Evolutionary conservation across 805 yeast genomes (phyloP).

Genomic region (Metschnikowia dekortorum): DNA sequence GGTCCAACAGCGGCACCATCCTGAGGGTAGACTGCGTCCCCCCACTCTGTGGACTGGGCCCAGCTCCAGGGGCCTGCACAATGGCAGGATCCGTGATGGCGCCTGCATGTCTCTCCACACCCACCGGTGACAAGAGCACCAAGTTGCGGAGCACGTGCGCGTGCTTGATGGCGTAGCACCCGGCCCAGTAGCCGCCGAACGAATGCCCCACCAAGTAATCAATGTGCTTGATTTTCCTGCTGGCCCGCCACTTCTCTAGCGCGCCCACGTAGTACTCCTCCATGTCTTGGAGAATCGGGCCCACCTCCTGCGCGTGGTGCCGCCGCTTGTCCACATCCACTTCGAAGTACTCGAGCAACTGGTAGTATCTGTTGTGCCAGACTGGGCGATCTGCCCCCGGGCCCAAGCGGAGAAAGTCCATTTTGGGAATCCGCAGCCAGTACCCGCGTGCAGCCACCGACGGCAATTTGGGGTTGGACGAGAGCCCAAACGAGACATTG

Average conservation of each 20-base stretch:
- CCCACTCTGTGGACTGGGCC: too few relatives aligned
- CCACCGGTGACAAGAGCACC: constrained; percentile 70
- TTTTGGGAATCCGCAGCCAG: constrained; percentile 17
- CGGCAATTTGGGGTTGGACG: constrained; percentile 39
- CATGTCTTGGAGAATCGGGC: constrained; percentile 38
- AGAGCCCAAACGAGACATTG: constrained; percentile 47
- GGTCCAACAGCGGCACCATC: constrained; percentile 25
- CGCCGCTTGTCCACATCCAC: constrained; percentile 23
- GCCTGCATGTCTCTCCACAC: constrained; percentile 65
- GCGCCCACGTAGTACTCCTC: constrained; percentile 56
- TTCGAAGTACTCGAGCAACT: constrained; percentile 33
- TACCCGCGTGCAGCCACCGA: constrained; percentile 6
- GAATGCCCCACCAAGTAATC: constrained; percentile 71
- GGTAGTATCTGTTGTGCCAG: constrained; percentile 37
- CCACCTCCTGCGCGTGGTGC: constrained; percentile 31
- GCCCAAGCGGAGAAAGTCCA: constrained; percentile 22
- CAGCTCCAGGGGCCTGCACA: background rate
- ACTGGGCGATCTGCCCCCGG: constrained; percentile 20
- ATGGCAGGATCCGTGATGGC: constrained; percentile 40
- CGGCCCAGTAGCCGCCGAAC: constrained; percentile 71
- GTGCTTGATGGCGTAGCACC: constrained; percentile 55
- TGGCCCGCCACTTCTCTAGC: constrained; percentile 61
- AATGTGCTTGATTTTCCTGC: constrained; percentile 46
- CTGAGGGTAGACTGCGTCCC: background rate
- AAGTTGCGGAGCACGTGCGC: constrained; percentile 52